Conservation (phyloP, 2,329 filamentous ascomycete species). For the Geosmithia flava region DNA sequence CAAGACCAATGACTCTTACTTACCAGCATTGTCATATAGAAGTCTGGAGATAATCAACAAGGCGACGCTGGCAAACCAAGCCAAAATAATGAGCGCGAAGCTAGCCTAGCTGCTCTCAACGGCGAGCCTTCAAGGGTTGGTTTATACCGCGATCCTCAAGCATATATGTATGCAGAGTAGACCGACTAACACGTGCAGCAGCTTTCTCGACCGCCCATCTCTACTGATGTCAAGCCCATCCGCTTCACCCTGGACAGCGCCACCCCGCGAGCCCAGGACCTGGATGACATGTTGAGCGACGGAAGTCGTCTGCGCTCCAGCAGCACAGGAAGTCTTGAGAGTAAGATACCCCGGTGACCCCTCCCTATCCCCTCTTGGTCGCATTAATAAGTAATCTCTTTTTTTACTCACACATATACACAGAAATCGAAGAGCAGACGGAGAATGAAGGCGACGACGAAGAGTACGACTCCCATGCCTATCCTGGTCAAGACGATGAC, state of each 20-base stretch:
- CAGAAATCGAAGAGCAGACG: conserved; percentile 39
- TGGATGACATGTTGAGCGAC: conserved; percentile 57
- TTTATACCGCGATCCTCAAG: neutral
- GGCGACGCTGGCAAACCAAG: neutral
- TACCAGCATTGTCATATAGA: neutral
- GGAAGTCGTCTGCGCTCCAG: conserved; percentile 47
- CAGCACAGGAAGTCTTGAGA: conserved; percentile 65
- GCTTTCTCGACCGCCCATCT: conserved; percentile 56
- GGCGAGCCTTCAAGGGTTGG: conserved; percentile 11
- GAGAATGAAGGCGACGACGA: conserved; percentile 42
- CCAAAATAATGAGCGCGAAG: conserved; percentile 8
- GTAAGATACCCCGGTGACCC: conserved; percentile 45
- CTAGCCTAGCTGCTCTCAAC: conserved; percentile 13
- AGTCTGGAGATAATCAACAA: neutral
- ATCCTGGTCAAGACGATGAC: conserved; percentile 32
- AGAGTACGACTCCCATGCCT: conserved; percentile 14
- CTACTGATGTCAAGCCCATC: conserved; percentile 58
- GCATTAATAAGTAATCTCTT: too few species aligned
- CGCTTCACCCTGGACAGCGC: conserved; percentile 55
- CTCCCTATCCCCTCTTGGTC: neutral
- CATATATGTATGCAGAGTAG: conserved; percentile 3
- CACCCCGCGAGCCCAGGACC: conserved; percentile 74
- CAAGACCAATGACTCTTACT: neutral
- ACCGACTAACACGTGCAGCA: neutral
- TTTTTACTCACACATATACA: neutral